Base-by-base conservation (phyloP, 345 rosid species). In the Ailanthus altissimus region DNA sequence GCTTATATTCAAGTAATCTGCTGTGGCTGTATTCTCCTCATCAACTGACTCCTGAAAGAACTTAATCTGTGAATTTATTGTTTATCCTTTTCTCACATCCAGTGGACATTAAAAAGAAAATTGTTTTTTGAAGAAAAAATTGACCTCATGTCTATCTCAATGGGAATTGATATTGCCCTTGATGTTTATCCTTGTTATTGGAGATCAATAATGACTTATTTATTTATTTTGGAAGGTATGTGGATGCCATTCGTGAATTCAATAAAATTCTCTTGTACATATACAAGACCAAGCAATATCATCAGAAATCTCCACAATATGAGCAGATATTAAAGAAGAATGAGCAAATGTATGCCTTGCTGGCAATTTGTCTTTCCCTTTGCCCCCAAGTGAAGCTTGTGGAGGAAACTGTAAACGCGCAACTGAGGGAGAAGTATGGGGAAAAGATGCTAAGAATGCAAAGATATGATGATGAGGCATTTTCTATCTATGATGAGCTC, bases 341-440 rank as follows among this genome's bases (percentile, higher is more conserved):
- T 77, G 99, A 96, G 83, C 99, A 96, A 84, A 96, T 96, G 97
- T 96, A 93, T 89, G 99, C 98, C 54, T 82, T 93, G 80, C 86
- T 96, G 74, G 97, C 95, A 0, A 86, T 93, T 80, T 83, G 86
- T 77, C 95, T 93, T 68, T 93, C 97, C 6, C 95, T 96, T 74
- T 96, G 99, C 65, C 99, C 98, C 21, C 99, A 93, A 80, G 84
- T 85, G 61, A 92, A 93, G 82, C 97, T 93, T 81, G 90, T 93
- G 28, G 99, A 96, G 8, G 99, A 96, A 79, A 90, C 97, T 67
- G 98, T 96, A 57, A 92, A 88, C 79, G 76, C 90, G 78, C 99
- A 93, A 25, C 70, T 96, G 83, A 85, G 93, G 61, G 99, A 96
- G 89, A 96, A 96, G 86, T 93, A 96, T 81, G 99, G 99, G 78